A percentile compares a stretch with the other conserved stretches of the same genome.
Conservation (phyloP, 2,329 filamentous ascomycete species). For the Camillea tinctor region DNA sequence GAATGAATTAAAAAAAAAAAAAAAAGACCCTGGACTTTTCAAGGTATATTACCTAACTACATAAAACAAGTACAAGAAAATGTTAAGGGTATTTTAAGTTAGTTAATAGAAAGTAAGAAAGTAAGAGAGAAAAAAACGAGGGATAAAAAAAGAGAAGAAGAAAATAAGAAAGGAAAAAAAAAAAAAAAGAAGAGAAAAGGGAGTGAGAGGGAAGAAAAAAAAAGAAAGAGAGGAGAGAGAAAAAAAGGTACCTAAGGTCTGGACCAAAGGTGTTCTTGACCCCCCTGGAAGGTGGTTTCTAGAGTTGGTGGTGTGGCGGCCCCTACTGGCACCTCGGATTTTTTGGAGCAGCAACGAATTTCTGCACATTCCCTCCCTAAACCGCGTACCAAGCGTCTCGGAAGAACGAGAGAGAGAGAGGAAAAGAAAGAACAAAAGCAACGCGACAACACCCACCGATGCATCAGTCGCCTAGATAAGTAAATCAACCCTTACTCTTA, state of each 20-base stretch:
- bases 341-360: not conserved
- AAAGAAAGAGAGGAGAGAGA: not conserved
- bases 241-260: not conserved
- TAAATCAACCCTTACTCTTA: slow-evolving; percentile 4
- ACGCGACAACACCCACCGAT: slow-evolving; percentile 11
- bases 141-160: not conserved
- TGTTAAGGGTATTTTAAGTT: not conserved
- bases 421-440: slow-evolving; percentile 3
- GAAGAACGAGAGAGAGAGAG: not conserved
- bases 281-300: not conserved
- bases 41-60: too few relatives aligned
- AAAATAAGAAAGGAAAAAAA: not conserved
- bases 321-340: not conserved
- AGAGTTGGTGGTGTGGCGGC: not conserved
- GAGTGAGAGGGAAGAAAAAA: too few relatives aligned
- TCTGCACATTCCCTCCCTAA: slow-evolving; percentile 18
- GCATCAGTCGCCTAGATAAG: slow-evolving; percentile 12
- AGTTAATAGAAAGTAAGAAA: not conserved
- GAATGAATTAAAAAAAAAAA: too few relatives aligned
- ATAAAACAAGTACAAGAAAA: too few relatives aligned
- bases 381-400: slow-evolving; percentile 9
- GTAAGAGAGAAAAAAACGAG: not conserved
- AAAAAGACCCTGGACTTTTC: too few relatives aligned
- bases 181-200: not conserved
- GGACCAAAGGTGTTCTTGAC: not conserved